Evolutionary conservation across 2,329 filamentous ascomycete genomes (phyloP).

Genomic region (Pseudogymnoascus sp.): DNA sequence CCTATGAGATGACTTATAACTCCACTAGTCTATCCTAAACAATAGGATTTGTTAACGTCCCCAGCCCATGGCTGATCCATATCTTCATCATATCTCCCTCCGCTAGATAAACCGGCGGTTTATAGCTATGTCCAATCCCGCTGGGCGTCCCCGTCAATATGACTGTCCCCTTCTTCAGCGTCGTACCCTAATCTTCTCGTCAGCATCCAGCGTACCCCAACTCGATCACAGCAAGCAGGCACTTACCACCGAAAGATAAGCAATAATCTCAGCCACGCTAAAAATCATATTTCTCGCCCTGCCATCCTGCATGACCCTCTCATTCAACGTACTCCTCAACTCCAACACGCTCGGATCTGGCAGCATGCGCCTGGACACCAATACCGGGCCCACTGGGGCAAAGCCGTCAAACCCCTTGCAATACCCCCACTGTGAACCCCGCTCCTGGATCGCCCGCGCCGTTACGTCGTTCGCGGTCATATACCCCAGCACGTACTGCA

Average conservation of each 20-base stretch:
- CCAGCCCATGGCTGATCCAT: conserved; percentile 19
- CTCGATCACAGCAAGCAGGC: neutral
- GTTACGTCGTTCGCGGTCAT: conserved; percentile 58
- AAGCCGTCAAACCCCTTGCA: conserved; percentile 53
- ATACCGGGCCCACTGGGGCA: conserved; percentile 45
- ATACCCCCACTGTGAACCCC: conserved; percentile 49
- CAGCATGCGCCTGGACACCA: conserved; percentile 37
- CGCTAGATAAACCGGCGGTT: conserved; percentile 32
- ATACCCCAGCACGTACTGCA: conserved; percentile 57
- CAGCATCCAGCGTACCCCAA: conserved; percentile 13
- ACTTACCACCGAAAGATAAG: conserved; percentile 22
- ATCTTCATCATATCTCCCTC: conserved; percentile 22
- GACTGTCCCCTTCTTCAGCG: conserved; percentile 13
- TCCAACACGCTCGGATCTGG: conserved; percentile 33
- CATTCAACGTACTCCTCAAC: conserved; percentile 41
- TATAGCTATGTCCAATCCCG: conserved; percentile 11
- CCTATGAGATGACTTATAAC: neutral
- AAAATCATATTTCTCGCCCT: conserved; percentile 45
- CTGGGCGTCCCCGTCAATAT: conserved; percentile 15
- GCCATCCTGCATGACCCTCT: conserved; percentile 42
- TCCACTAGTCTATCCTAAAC: conserved; percentile 4
- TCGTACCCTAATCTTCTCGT: conserved; percentile 27
- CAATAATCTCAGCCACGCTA: conserved; percentile 35
- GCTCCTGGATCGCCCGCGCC: conserved; percentile 48
- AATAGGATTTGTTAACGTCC: conserved; percentile 21